Conservation (phyloP, 352 stramenopile genomes). For the Pythium vanterpoolii region DNA sequence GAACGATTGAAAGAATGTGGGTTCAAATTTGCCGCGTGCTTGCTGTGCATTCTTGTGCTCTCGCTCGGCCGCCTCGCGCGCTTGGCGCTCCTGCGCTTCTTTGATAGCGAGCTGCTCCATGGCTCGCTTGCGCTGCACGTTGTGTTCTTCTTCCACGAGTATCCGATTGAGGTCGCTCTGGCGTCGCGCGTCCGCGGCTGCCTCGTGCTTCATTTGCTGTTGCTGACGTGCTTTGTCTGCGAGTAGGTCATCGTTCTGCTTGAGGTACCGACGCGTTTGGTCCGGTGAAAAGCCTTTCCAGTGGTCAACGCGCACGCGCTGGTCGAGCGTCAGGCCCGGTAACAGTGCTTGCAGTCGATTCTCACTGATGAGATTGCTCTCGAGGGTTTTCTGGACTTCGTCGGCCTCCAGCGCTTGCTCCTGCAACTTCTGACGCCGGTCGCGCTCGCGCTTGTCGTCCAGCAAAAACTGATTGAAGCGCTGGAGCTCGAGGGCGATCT, state of each 20-base stretch:
- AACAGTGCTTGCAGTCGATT: slow-evolving; percentile 54
- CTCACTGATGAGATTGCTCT: slow-evolving; percentile 70
- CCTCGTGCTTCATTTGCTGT: slow-evolving; percentile 34
- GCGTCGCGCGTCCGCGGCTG: slow-evolving; percentile 31
- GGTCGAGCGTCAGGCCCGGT: slow-evolving; percentile 33
- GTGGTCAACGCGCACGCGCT: slow-evolving; percentile 72
- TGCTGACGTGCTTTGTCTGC: slow-evolving; percentile 42
- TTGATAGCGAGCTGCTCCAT: slow-evolving; percentile 55
- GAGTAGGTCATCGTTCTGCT: slow-evolving; percentile 57
- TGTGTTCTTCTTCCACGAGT: slow-evolving; percentile 47
- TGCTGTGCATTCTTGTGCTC: slow-evolving; percentile 50
- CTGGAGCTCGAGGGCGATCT: slow-evolving; percentile 45
- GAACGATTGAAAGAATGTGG: slow-evolving; percentile 73
- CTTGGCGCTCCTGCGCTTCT: slow-evolving; percentile 44
- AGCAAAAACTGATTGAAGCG: slow-evolving; percentile 51
- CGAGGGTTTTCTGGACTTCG: slow-evolving; percentile 56
- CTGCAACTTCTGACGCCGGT: slow-evolving; percentile 29
- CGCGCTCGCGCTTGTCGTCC: slow-evolving; percentile 37
- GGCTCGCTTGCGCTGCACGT: slow-evolving; percentile 41
- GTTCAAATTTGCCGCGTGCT: slow-evolving; percentile 60
- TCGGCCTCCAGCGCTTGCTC: slow-evolving; percentile 50
- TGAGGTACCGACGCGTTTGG: slow-evolving; percentile 52
- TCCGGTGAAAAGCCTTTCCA: slow-evolving; percentile 73
- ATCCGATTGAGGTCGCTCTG: slow-evolving; percentile 43
- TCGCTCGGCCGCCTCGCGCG: slow-evolving; percentile 45